phyloP scores from a whole-genome alignment of 306 rosid genomes.

The Hippophae rhamnoides region DNA sequence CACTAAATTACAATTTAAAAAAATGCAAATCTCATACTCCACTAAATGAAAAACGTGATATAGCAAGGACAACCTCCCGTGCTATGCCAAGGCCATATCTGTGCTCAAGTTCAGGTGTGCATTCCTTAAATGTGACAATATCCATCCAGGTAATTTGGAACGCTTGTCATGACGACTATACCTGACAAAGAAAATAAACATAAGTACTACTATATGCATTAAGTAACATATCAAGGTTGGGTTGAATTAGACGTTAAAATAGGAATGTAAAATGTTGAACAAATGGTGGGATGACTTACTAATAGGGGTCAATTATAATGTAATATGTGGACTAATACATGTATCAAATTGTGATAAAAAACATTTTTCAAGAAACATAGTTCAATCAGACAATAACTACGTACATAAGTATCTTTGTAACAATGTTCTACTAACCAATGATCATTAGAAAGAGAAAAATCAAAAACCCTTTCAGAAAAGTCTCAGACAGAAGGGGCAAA shows the following conservation, averaged over 20 bases:
- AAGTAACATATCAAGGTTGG: conserved; percentile 4
- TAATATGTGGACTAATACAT: too few species aligned
- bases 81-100: conserved; percentile 93
- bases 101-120: conserved; percentile 95
- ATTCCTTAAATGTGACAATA: conserved; percentile 74
- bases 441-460: too few species aligned
- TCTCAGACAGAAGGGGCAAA: neutral
- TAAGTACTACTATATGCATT: neutral
- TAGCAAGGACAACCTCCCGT: conserved; percentile 52
- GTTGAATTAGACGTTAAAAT: neutral
- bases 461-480: too few species aligned
- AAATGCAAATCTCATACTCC: neutral
- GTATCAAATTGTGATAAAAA: too few species aligned
- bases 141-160: conserved; percentile 92
- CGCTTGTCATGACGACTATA: conserved; percentile 96
- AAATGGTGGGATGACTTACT: too few species aligned
- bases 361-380: too few species aligned
- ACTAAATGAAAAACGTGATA: conserved; percentile 1
- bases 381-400: too few species aligned
- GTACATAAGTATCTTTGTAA: too few species aligned
- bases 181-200: conserved; percentile 29
- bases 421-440: too few species aligned
- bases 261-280: too few species aligned
- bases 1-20: neutral
- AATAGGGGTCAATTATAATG: too few species aligned